Conservation (phyloP, 2,329 filamentous ascomycete genomes). For the Bipolaris bicolor region DNA sequence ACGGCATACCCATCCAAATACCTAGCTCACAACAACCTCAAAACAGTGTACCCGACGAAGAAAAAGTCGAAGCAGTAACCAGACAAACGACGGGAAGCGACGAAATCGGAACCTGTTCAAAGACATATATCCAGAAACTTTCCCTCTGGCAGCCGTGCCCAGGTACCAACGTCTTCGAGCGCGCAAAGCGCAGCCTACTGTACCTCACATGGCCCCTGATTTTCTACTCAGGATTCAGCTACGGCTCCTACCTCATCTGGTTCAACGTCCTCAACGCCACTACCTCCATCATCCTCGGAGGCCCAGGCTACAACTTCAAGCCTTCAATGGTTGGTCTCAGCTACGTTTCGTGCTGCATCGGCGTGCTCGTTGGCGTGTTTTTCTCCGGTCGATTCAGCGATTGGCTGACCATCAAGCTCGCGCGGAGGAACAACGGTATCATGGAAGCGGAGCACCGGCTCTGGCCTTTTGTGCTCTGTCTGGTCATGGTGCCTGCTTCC, state of each 20-base stretch:
- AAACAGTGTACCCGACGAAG: conserved; percentile 14
- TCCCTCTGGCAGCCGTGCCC: conserved; percentile 31
- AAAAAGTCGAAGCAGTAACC: conserved; percentile 31
- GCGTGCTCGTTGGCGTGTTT: conserved; percentile 25
- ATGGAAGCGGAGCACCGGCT: conserved; percentile 51
- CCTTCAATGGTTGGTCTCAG: conserved; percentile 31
- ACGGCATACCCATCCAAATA: conserved; percentile 14
- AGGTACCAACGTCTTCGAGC: conserved; percentile 26
- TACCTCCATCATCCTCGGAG: conserved; percentile 33
- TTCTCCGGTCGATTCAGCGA: conserved; percentile 32
- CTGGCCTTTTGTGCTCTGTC: conserved; percentile 49
- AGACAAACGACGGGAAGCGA: conserved; percentile 25
- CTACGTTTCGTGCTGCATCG: conserved; percentile 32
- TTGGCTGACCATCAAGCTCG: conserved; percentile 37
- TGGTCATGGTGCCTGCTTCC: conserved; percentile 53
- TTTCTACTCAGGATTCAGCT: conserved; percentile 34
- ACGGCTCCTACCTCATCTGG: conserved; percentile 36
- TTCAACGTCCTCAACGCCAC: conserved; percentile 41
- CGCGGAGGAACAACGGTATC: conserved; percentile 49
- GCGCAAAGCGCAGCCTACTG: conserved; percentile 27
- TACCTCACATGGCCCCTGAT: conserved; percentile 48
- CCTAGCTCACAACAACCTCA: conserved; percentile 14
- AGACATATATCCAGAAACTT: conserved; percentile 28
- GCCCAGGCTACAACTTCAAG: conserved; percentile 30
- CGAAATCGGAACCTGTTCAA: conserved; percentile 14